Evolutionary conservation across 2,329 filamentous ascomycete species (phyloP), one percentile per base, ranked within the genome.

Genomic region (Scytalidium lignicola): DNA sequence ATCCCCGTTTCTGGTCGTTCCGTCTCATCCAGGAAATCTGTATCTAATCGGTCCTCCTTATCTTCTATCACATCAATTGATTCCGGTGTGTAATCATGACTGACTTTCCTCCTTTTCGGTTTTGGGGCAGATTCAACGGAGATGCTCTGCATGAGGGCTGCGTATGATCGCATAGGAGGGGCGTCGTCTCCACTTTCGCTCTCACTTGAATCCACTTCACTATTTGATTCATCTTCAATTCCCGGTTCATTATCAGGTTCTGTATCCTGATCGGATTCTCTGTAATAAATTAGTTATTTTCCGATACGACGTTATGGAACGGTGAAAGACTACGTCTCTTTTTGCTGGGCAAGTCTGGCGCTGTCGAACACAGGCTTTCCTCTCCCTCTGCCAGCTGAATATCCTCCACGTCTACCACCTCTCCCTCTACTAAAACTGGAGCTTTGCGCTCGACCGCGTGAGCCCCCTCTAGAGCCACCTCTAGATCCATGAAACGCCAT

Each of bases 21-120:
- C 41, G 72, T 69, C 43, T 79, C 77, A 46, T 77, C 70, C 2
- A 71, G 69, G 18, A 72, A 58, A 44, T 76, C 73, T 8, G 64
- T 58, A 45, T 70, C 66, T 13, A 62, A 67, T 26, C 68, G 67
- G 3, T 67, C 65, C 3, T 67, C 65, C 15, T 58, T 61, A 23
- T 61, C 58, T 26, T 61, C 53, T n/a, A 55, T 49, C 9, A 47
- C 49, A 10, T 55, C 55, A 6, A 48, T 47, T 20, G 52, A 51
- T 20, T 57, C 41, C 15, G 44, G 10, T 18, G 55, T 54, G 26
- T 50, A 32, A 37, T 46, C 40, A 50, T 60, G 55, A 20, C 74
- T 72, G 8, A 83, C 55, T 58, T 83, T 85, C 49, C 80, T 72
- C 62, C 79, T 72, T 61, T 85, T 85, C 1, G 75, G 66, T 40